Base-by-base conservation (phyloP, 805 yeast genomes). In the Ogataea zsoltii region DNA sequence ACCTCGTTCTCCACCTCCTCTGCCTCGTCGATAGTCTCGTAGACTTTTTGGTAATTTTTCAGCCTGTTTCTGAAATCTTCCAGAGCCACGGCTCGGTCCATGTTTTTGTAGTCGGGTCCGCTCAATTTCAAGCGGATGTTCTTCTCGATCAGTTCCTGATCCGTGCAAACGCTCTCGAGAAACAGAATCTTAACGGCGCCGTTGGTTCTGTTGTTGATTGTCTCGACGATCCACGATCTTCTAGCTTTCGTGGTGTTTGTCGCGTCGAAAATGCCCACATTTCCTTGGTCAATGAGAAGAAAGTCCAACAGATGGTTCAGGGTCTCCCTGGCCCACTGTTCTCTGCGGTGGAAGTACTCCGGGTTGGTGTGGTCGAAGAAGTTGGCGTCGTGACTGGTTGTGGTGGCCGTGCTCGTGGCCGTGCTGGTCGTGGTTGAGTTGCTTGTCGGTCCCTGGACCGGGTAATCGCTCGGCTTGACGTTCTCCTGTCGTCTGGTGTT, bases 91-190 rank as follows among this genome's bases (percentile, higher is more conserved):
- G 82, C 80, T 2, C 88, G 88, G 61, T 92, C 92, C 88, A 90
- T 89, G 40, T 83, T 76, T 48, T 76, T 76, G 68, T 92, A 92
- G 67, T 92, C 98, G 0, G 98, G 99, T 0, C 99, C 99, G 25
- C 86, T 79, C 42, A 92, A 72, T 68, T 92, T 92, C 54, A 94
- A 76, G 40, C 88, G 73, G 38, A 92, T 85, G 65, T 92, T 92
- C 50, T 84, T 79, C 58, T 90, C 96, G 35, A 92, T 83, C 38
- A 92, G 79, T 4, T 74, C 73, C 12, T 81, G 80, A 60, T 91
- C 92, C 2, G 88, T 82, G 65, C 98, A 92, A 11, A 90, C 79
- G 53, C 95, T 85, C 61, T 92, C 99, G 23, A 75, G 53, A 49
- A 75, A 75, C 31, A 75, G 50, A 17, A 75, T 65, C 40, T 72